A percentile compares a stretch with the other conserved stretches of the same genome.
Conservation (phyloP, 306 rosid species). For the Ammopiptanthus mongolicus region DNA sequence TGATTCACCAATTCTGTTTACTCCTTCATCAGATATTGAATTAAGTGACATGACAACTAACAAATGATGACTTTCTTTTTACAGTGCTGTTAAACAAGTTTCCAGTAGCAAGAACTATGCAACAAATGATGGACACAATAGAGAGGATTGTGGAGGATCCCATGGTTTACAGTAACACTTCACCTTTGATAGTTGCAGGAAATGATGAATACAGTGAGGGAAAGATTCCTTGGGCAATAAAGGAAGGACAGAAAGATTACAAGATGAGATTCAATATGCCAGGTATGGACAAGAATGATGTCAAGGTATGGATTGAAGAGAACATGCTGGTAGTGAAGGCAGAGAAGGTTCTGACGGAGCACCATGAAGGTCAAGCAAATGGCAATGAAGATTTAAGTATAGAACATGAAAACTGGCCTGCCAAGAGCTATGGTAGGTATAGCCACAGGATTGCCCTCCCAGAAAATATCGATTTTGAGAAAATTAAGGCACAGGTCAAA, state of each 20-base stretch:
- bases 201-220: slow-evolving; percentile 16
- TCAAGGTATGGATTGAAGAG: slow-evolving; percentile 35
- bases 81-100: slow-evolving; percentile 23
- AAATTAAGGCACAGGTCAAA: slow-evolving; percentile 25
- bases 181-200: slow-evolving; percentile 20
- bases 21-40: neutral
- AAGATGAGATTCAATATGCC: slow-evolving; percentile 32
- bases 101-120: slow-evolving; percentile 32
- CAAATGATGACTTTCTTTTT: neutral
- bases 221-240: slow-evolving; percentile 29
- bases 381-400: neutral
- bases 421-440: slow-evolving; percentile 27
- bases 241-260: slow-evolving; percentile 26
- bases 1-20: neutral
- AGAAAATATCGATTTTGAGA: slow-evolving; percentile 26
- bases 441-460: slow-evolving; percentile 25
- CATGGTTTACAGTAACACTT: neutral
- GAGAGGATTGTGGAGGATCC: slow-evolving; percentile 32
- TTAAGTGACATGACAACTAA: neutral
- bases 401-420: slow-evolving; percentile 22
- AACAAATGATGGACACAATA: slow-evolving; percentile 39
- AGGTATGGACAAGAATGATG: slow-evolving; percentile 36
- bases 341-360: slow-evolving; percentile 4
- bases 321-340: slow-evolving; percentile 32
- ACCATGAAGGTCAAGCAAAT: slow-evolving; percentile 19